Conservation (phyloP, 148 eudicot species). For the Rhododendron simsii region DNA sequence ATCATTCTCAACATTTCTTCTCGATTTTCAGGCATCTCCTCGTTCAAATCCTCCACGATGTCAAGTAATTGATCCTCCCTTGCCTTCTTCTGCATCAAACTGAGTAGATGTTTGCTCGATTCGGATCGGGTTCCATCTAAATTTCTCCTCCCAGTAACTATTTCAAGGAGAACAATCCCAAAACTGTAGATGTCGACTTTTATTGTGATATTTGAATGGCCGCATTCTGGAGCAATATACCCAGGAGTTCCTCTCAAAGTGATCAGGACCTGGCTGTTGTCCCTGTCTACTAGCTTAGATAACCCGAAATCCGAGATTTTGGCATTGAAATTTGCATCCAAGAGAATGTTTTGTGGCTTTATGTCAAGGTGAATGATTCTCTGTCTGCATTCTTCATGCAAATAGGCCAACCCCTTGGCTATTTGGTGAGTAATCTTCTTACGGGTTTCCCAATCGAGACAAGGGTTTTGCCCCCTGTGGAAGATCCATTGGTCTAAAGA, state of each 20-base stretch:
- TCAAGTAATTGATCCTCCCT: too few relatives aligned
- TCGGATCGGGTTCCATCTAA: too few relatives aligned
- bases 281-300: background rate
- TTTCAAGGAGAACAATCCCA: too few relatives aligned
- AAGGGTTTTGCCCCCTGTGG: background rate
- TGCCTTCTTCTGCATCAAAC: too few relatives aligned
- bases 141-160: too few relatives aligned
- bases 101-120: too few relatives aligned
- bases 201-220: background rate
- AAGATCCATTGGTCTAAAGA: slow-evolving; percentile 11
- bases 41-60: too few relatives aligned
- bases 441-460: slow-evolving; percentile 5
- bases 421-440: slow-evolving; percentile 5
- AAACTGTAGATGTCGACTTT: too few relatives aligned
- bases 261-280: background rate
- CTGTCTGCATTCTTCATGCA: slow-evolving; percentile 12
- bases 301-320: slow-evolving; percentile 12
- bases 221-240: slow-evolving; percentile 8
- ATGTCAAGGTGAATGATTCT: slow-evolving; percentile 12
- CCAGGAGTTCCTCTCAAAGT: background rate
- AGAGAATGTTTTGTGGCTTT: slow-evolving; percentile 12
- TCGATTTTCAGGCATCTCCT: too few relatives aligned
- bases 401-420: slow-evolving; percentile 12
- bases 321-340: slow-evolving; percentile 9
- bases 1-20: too few relatives aligned